Conservation (phyloP, 2,329 filamentous ascomycete genomes). For the Paracorniculantispora psalliotae region DNA sequence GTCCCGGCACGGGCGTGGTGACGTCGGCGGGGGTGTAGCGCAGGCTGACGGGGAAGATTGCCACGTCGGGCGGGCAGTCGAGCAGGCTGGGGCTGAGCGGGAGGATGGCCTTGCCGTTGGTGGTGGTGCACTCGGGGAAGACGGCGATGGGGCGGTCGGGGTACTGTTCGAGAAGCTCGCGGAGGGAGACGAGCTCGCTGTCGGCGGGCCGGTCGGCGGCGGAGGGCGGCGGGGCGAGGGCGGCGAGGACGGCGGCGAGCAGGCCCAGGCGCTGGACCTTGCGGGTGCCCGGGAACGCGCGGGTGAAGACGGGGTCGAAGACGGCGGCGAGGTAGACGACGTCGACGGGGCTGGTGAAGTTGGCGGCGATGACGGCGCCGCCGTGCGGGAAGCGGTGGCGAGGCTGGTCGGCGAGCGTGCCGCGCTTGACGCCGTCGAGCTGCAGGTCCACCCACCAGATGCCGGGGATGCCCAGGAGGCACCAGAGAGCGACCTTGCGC, state of each 20-base stretch:
- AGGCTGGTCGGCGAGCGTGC: conserved; percentile 73
- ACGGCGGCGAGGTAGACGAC: conserved; percentile 86
- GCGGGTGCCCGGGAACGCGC: conserved; percentile 70
- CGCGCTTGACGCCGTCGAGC: conserved; percentile 92
- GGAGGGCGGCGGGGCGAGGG: conserved; percentile 57
- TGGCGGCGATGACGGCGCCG: conserved; percentile 79
- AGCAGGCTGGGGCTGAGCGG: conserved; percentile 76
- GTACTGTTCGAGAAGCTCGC: conserved; percentile 59
- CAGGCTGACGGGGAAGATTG: conserved; percentile 86
- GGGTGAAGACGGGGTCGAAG: conserved; percentile 92
- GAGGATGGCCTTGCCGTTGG: conserved; percentile 85
- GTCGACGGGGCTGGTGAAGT: conserved; percentile 89
- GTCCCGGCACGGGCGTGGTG: conserved; percentile 79
- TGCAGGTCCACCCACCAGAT: conserved; percentile 99
- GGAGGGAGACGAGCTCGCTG: conserved; percentile 53
- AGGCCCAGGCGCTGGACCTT: conserved; percentile 75
- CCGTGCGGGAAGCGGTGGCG: conserved; percentile 70
- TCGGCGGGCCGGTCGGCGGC: conserved; percentile 34
- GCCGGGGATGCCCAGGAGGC: conserved; percentile 78
- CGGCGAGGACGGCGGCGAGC: conserved; percentile 66
- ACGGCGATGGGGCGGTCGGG: conserved; percentile 75
- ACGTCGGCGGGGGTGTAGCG: conserved; percentile 86
- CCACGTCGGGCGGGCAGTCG: conserved; percentile 58
- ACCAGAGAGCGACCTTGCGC: conserved; percentile 84
- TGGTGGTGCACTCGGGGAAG: conserved; percentile 92